phyloP scores from a whole-genome alignment of 1,284 basidiomycete genomes.

The Naganishia sp. region DNA sequence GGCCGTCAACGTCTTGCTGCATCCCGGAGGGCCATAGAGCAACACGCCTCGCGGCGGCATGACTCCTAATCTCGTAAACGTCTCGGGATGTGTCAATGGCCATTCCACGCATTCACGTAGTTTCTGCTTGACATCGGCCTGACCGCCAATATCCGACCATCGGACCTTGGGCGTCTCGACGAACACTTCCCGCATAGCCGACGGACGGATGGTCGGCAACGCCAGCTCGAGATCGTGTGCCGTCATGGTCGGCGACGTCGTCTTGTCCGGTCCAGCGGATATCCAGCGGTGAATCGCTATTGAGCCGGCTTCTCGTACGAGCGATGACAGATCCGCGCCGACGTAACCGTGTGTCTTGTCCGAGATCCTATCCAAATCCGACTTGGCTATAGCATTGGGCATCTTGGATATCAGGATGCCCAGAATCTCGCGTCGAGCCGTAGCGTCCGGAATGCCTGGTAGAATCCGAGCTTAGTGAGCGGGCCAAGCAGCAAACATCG shows the following conservation, averaged over 20 bases:
- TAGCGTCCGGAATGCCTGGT: constrained; percentile 81
- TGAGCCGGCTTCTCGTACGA: constrained; percentile 91
- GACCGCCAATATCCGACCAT: constrained; percentile 90
- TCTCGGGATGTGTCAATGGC: constrained; percentile 83
- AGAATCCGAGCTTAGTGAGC: constrained; percentile 5
- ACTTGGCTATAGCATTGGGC: constrained; percentile 68
- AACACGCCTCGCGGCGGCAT: constrained; percentile 85
- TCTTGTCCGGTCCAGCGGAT: constrained; percentile 33
- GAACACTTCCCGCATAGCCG: constrained; percentile 90
- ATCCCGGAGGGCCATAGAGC: constrained; percentile 95
- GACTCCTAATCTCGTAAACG: constrained; percentile 85
- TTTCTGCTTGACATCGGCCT: constrained; percentile 73
- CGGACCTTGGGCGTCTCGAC: constrained; percentile 79
- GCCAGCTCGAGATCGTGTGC: constrained; percentile 69
- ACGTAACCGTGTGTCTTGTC: constrained; percentile 92
- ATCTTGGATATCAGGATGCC: constrained; percentile 73
- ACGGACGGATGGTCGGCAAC: constrained; percentile 79
- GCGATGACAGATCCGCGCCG: constrained; percentile 88
- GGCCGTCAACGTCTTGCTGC: constrained; percentile 93
- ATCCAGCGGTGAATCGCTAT: constrained; percentile 83
- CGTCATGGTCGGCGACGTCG: constrained; percentile 57
- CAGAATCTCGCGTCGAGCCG: constrained; percentile 79
- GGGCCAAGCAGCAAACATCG: neutral
- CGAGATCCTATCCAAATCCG: constrained; percentile 69
- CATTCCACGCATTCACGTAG: constrained; percentile 89